Base-by-base conservation (phyloP, 805 yeast genomes). In the Yarrowia keelungensis region DNA sequence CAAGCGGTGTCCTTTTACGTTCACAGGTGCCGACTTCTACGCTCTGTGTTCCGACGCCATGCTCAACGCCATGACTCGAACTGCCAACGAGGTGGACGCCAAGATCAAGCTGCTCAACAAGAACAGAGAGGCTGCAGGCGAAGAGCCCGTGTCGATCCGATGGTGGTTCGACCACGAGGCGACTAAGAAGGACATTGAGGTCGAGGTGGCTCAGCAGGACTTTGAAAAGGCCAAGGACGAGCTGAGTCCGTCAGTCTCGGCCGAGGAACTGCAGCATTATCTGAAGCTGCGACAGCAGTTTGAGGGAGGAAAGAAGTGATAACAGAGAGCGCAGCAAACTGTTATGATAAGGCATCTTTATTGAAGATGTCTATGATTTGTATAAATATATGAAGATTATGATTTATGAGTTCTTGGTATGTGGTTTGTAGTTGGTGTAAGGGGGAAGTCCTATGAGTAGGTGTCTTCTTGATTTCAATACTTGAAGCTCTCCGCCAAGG, bases 1-100 rank as follows among this genome's bases (percentile, higher is more conserved):
- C 0, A 82, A 83, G 16, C 77, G 79, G 8, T 92, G 98, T 79
- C 90, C 97, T 0, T 92, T 87, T 76, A 92, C 91, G n/a, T 93
- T 87, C 76, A 94, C 99, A 0, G 99, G 99, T 72, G 99, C 99
- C 4, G 99, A 95, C 77, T 94, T 95, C 79, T 95, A 95, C 78
- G 99, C 98, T 0, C 80, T 95, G 70, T 92, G 98, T 76, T 90
- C 97, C 0, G 98, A 95, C 78, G 91, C 98, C 0, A 92, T 94
- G 95, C 83, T 94, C 73, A 92, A 92, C 77, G 97, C 98, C 1
- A 94, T 95, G 98, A 90, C 95, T 0, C 81, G 98, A 72, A 87
- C 89, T 0, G 97, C 98, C 0, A 82, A 82, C 9, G 86, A 84
- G 43, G 92, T 90, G 15, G 98, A 95, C 74, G 74, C 71, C 1